Base-by-base conservation (phyloP, 805 yeast species). In the Candida krabiensis region DNA sequence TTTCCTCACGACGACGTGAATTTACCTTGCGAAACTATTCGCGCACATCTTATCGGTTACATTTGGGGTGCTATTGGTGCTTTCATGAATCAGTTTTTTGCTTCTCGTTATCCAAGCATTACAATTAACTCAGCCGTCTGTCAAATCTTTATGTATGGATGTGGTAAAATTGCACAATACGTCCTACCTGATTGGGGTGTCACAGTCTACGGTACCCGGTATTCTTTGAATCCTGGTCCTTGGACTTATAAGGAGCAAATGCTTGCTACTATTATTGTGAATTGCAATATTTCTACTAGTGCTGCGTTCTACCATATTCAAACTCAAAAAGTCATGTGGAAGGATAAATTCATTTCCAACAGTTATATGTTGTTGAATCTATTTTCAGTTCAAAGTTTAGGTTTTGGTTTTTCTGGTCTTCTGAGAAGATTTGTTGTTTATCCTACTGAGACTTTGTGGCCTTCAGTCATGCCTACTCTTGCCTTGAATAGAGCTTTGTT, bases 391-490 rank as follows among this genome's bases (percentile, higher is more conserved):
- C 87, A 83, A 56, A 66, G 77, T 47, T 67, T 83, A 35, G 89
- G 90, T 8, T 78, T 79, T 46, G 81, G 84, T 19, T 58, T 79
- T 36, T 86, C 86, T 30, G 90, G 90, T 21, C 37, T 83, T 40
- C 66, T 75, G 28, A 67, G 83, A 46, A 70, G 75, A 46, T 66
- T 80, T 24, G 67, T 83, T 44, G 81, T 83, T 12, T 73, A 74
- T 41, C 83, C 88, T 4, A 71, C 81, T 4, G 65, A 77, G n/a
- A 75, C 80, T 60, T 70, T 82, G 35, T 85, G 90, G 90, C 91
- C 91, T 4, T 60, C 76, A 2, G 73, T 73, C 51, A 67, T 84
- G 55, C 84, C 80, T 35, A 69, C 80, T 4, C 53, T 78, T 19
- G 79, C 84, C 16, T 71, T 80, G 47, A 68, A 75, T 63, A 66